These are phyloP conservation scores for Penicillium nucicola DNA, from an alignment of 495 filamentous ascomycete genomes.

Conservation along the genomic window DNA sequence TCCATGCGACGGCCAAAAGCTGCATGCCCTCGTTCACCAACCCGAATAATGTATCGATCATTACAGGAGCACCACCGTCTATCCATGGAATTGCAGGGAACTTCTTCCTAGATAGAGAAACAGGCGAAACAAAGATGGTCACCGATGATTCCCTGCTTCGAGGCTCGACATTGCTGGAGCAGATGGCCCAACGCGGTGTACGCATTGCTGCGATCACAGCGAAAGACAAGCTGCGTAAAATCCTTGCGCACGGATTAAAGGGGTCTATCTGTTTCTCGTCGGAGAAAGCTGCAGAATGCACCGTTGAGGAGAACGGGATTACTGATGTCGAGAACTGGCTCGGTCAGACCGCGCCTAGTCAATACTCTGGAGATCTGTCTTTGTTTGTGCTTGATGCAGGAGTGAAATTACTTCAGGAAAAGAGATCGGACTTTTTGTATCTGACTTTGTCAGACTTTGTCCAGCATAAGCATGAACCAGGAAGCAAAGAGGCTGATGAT, in stretches of 20 bases:
- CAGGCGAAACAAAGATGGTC: slow-evolving; percentile 33
- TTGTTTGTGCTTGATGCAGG: slow-evolving; percentile 39
- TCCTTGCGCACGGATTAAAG: slow-evolving; percentile 29
- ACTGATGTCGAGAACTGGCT: slow-evolving; percentile 30
- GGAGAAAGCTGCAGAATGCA: slow-evolving; percentile 22
- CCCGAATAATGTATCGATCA: slow-evolving; percentile 34
- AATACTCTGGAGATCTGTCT: slow-evolving; percentile 35
- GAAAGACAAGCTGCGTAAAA: slow-evolving; percentile 35
- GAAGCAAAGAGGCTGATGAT: slow-evolving; percentile 26
- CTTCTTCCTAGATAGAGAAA: slow-evolving; percentile 32
- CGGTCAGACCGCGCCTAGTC: slow-evolving; percentile 24
- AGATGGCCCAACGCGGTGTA: slow-evolving; percentile 29
- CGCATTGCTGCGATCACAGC: slow-evolving; percentile 37
- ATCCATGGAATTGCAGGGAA: slow-evolving; percentile 36
- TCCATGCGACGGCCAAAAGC: slow-evolving; percentile 28
- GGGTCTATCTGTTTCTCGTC: slow-evolving; percentile 34
- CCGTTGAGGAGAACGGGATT: slow-evolving; percentile 21
- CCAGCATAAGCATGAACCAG: slow-evolving; percentile 35
- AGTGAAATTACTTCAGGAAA: slow-evolving; percentile 32
- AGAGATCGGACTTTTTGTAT: slow-evolving; percentile 33
- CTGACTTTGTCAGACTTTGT: slow-evolving; percentile 39
- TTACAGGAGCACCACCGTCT: slow-evolving; percentile 28
- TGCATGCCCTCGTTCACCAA: slow-evolving; percentile 39
- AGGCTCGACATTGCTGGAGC: slow-evolving; percentile 33
- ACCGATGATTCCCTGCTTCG: slow-evolving; percentile 27